Evolutionary conservation across 768 basidiomycete species (phyloP).

Genomic region (Artomyces pyxidatus): DNA sequence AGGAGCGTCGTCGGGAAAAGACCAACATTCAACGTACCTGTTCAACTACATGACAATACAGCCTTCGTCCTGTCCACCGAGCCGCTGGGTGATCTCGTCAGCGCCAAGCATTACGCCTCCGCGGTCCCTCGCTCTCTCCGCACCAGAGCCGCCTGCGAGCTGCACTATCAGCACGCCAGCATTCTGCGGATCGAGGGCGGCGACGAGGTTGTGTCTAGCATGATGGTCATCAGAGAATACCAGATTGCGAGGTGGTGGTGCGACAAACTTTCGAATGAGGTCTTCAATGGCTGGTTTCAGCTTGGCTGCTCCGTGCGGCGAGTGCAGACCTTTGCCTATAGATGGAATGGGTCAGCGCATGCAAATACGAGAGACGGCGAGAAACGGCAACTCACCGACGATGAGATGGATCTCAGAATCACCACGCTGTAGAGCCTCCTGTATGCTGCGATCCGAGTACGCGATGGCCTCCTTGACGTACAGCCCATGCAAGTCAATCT

Average conservation of each 20-base stretch:
- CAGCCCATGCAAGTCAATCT: conserved; percentile 85
- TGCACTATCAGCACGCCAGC: conserved; percentile 78
- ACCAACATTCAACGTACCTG: neutral
- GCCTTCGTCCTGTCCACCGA: conserved; percentile 41
- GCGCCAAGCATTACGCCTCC: conserved; percentile 36
- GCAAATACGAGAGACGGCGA: neutral
- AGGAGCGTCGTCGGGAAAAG: neutral
- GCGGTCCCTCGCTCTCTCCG: conserved; percentile 4
- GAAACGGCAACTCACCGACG: conserved; percentile 53
- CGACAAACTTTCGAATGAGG: conserved; percentile 66
- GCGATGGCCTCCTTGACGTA: conserved; percentile 90
- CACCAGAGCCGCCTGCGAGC: conserved; percentile 37
- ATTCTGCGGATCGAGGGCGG: conserved; percentile 73
- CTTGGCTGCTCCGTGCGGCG: conserved; percentile 66
- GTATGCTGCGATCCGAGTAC: conserved; percentile 61
- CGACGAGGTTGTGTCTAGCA: conserved; percentile 60
- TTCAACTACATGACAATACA: conserved; percentile 59
- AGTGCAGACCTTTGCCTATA: conserved; percentile 83
- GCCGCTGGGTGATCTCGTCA: conserved; percentile 49
- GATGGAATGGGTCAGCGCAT: neutral
- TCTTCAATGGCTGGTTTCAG: conserved; percentile 89
- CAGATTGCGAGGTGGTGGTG: neutral
- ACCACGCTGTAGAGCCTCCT: conserved; percentile 55
- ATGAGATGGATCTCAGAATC: conserved; percentile 68
- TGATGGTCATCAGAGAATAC: neutral